Evolutionary conservation across 2,329 filamentous ascomycete genomes (phyloP), one percentile per base, ranked within the genome.

Genomic region (Ceratocystiopsis minuta): DNA sequence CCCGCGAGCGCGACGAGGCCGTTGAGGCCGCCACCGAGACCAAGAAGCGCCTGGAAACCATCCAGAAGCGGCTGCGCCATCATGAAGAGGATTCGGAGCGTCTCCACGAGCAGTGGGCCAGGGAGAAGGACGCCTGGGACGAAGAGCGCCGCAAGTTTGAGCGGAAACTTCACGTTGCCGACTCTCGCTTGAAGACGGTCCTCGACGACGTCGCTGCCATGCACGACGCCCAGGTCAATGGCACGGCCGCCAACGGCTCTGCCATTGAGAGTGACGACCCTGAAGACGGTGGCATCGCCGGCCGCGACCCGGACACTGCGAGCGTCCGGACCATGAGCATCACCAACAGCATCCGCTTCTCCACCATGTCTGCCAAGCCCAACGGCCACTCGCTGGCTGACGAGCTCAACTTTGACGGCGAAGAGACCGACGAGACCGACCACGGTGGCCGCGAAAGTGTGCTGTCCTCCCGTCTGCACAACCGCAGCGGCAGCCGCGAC

Each of bases 151-250:
- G 87, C 42, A 80, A 74, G 43, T 70, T 84, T 46, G 88, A 98
- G 58, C 77, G 83, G 43, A 85, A 82, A 51, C 63, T 94, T 14
- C 87, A 96, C 56, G 71, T 95, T n/a, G 81, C 86, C 2, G 90
- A 98, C 60, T 82, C 72, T 28, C 78, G 88, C 34, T 60, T 98
- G 42, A 90, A 88, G 56, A 69, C 74, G 12, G 72, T 98, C 12
- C 66, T 98, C 37, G 84, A 88, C 34, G 90, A 96, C 58, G 73
- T 98, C 39, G 76, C 77, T n/a, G 68, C 72, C 4, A 75, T 75
- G 43, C 76, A 86, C 51, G 67, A 67, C 36, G 64, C 65, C 3
- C 69, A 72, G 38, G 60, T 65, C 18, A 53, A 54, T 31, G 54
- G 53, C 18, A 39, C 37, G n/a, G 43, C 44, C 12, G 52, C 55